Conservation (phyloP, 768 basidiomycete genomes). For the Agaricus subrufescens region DNA sequence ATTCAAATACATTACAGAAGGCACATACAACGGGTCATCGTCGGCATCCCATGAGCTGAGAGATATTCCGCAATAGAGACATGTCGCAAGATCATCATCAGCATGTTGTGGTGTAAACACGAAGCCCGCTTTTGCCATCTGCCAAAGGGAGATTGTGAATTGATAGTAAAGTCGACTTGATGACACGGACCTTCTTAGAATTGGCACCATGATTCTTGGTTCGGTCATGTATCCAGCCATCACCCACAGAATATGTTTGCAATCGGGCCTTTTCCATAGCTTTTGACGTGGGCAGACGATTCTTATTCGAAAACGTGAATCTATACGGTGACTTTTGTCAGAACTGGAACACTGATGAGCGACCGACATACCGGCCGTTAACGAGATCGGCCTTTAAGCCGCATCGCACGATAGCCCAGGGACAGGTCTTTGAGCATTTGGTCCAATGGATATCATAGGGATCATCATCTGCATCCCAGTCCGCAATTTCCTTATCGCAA, state of each 20-base stretch:
- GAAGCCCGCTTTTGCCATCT: slow-evolving; percentile 93
- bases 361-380: slow-evolving; percentile 44
- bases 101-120: slow-evolving; percentile 64
- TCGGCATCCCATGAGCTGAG: slow-evolving; percentile 84
- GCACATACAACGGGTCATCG: slow-evolving; percentile 80
- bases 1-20: neutral
- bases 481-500: slow-evolving; percentile 76
- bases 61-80: slow-evolving; percentile 77
- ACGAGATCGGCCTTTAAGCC: slow-evolving; percentile 57
- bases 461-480: slow-evolving; percentile 84
- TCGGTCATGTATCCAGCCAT: slow-evolving; percentile 68
- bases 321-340: slow-evolving; percentile 28
- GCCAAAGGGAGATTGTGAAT: slow-evolving; percentile 2
- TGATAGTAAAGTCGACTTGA: neutral
- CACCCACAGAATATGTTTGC: slow-evolving; percentile 52
- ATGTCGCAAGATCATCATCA: slow-evolving; percentile 78
- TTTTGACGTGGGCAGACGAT: slow-evolving; percentile 62
- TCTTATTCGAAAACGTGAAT: slow-evolving; percentile 52
- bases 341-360: neutral
- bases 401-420: slow-evolving; percentile 83
- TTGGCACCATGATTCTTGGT: slow-evolving; percentile 60
- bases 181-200: slow-evolving; percentile 54
- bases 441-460: slow-evolving; percentile 79
- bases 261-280: slow-evolving; percentile 69
- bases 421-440: slow-evolving; percentile 61